A percentile compares a stretch with the other conserved stretches of the same genome.
Evolutionary conservation across 495 filamentous ascomycete genomes (phyloP).

Genomic region (Copromyces sp.): DNA sequence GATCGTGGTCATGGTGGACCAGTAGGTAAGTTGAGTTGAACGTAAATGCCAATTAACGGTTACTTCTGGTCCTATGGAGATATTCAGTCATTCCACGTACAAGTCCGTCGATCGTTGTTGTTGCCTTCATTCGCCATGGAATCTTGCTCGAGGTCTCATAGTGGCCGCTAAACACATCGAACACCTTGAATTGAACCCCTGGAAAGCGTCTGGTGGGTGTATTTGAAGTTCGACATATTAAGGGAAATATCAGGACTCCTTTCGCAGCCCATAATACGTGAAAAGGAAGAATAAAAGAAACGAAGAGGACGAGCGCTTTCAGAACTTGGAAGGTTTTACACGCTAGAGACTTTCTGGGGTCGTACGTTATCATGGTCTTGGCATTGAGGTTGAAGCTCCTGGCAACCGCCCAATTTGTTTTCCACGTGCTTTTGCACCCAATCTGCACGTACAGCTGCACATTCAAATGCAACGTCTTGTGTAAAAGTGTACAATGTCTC

Average conservation of each 20-base stretch:
- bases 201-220: not conserved
- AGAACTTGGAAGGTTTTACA: not conserved
- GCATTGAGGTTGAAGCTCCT: not conserved
- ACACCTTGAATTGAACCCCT: not conserved
- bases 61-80: not conserved
- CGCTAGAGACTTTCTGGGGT: not conserved
- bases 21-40: not conserved
- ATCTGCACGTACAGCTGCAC: not conserved
- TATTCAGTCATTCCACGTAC: not conserved
- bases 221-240: not conserved
- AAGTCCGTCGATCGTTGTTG: not conserved
- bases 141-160: not conserved
- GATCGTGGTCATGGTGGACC: not conserved
- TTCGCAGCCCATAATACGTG: not conserved
- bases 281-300: not conserved
- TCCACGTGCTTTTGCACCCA: not conserved
- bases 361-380: not conserved
- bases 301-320: not conserved
- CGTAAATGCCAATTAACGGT: not conserved
- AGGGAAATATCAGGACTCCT: not conserved
- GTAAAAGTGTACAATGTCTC: not conserved
- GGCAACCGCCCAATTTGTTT: not conserved
- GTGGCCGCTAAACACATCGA: not conserved
- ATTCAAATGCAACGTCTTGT: conserved; percentile 1
- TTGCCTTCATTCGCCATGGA: not conserved